These are phyloP conservation scores for Chaetomium globosum DNA, from an alignment of 2,329 filamentous ascomycete species.

Conservation along the genomic window DNA sequence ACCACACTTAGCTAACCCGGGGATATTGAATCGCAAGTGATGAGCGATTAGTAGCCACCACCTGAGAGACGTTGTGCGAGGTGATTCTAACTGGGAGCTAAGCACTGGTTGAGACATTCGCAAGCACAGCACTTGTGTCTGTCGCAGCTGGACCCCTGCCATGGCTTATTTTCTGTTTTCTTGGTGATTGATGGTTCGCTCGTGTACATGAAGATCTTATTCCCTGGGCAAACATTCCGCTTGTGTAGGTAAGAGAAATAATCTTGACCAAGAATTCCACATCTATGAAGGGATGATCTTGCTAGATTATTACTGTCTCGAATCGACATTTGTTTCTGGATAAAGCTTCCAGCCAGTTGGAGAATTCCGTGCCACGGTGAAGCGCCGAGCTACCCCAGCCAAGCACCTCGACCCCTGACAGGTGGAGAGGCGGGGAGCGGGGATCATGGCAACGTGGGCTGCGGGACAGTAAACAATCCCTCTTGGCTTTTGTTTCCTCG, in stretches of 20 bases:
- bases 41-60: not conserved
- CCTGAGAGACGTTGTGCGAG: not conserved
- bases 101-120: not conserved
- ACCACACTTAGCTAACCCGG: not conserved
- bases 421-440: slow-evolving; percentile 11
- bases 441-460: slow-evolving; percentile 9
- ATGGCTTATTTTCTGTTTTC: not conserved
- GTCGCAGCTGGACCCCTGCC: not conserved
- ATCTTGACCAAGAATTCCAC: not conserved
- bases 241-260: not conserved
- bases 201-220: not conserved
- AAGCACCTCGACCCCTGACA: slow-evolving; percentile 16
- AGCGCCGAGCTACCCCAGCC: not conserved
- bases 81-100: not conserved
- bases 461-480: slow-evolving; percentile 24
- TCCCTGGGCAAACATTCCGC: not conserved
- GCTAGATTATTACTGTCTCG: too few species aligned
- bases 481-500: slow-evolving; percentile 19
- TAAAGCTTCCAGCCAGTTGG: not conserved
- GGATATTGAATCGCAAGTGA: not conserved
- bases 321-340: not conserved
- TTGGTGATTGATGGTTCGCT: not conserved
- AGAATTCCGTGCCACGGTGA: slow-evolving; percentile 1
- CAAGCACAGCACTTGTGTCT: slow-evolving; percentile 9
- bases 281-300: not conserved